These are phyloP conservation scores for Penicillium sp. DNA, from an alignment of 2,329 filamentous ascomycete genomes.

Conservation along the genomic window DNA sequence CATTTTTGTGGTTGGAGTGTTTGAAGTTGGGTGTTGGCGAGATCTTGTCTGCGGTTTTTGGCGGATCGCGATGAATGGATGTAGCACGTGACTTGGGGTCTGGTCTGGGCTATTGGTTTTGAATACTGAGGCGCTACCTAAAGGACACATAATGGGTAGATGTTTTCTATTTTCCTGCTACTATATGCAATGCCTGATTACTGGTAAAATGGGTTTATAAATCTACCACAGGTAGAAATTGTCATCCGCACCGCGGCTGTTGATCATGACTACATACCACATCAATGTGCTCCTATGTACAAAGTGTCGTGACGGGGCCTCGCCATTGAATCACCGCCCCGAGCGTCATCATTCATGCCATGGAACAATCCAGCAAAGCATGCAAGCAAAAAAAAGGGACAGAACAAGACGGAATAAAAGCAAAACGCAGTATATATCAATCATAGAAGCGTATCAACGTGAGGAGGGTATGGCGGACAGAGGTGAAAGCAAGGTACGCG, in stretches of 20 bases:
- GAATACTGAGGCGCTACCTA: not conserved
- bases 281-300: conserved; percentile 17
- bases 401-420: conserved; percentile 4
- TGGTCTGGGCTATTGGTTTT: too few relatives aligned
- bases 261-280: conserved; percentile 7
- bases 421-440: conserved; percentile 22
- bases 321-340: conserved; percentile 12
- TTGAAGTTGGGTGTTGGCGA: not conserved
- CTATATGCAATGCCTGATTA: not conserved
- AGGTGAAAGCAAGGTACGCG: not conserved
- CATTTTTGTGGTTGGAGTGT: conserved; percentile 16
- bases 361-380: conserved; percentile 5
- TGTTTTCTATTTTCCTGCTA: not conserved
- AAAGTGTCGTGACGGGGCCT: conserved; percentile 14
- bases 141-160: not conserved
- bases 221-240: conserved; percentile 16
- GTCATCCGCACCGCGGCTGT: conserved; percentile 2
- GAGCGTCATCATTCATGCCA: conserved; percentile 13
- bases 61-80: not conserved
- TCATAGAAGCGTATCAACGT: conserved; percentile 30
- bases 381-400: conserved; percentile 1
- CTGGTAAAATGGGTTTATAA: not conserved
- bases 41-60: not conserved
- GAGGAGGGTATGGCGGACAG: conserved; percentile 15
- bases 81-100: conserved; percentile 8